Base-by-base conservation (phyloP, 495 filamentous ascomycete species). In the Penicillium paxilli region DNA sequence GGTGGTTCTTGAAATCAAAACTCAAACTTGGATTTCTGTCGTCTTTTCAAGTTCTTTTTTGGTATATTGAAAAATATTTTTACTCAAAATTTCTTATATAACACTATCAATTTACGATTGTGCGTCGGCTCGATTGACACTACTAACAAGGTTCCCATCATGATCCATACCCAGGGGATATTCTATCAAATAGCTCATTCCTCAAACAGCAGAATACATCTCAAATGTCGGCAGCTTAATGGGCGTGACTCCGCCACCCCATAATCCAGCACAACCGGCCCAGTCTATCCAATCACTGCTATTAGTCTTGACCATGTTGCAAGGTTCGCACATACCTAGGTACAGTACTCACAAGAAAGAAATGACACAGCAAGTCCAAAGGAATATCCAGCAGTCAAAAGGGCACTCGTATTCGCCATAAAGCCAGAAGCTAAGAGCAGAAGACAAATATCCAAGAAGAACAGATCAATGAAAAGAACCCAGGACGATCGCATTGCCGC, bases 221-320 rank as follows among this genome's bases (percentile, higher is more conserved):
- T 45, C 42, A 24, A 54, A 54, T 47, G 51, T 54, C 1, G 51
- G 51, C 3, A 54, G 26, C 1, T 47, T 47, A 28, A 54, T 54
- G 4, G 51, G 28, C 8, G 51, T 54, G 7, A 47, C 41, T 30
- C 51, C 51, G 14, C 51, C 51, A 47, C n/a, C 22, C 51, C 51
- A 54, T 47, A 54, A 24, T 17, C 51, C 51, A 47, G 51, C 51
- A 40, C 42, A 47, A 8, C 51, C 51, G 21, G 51, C 51, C 51
- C 51, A 54, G 42, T 54, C 51, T 54, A 20, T 11, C 14, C 9
- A 47, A 7, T 16, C 26, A 14, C 10, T n/a, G n/a, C n/a, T 10
- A 32, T 40, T 21, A 54, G 8, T 20, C 19, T 6, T 5, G 1
- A 32, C 40, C 28, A 47, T 25, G 8, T 12, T 4, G 5, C 10